Conservation (phyloP, 768 basidiomycete genomes). For the Hericium coralloides region DNA sequence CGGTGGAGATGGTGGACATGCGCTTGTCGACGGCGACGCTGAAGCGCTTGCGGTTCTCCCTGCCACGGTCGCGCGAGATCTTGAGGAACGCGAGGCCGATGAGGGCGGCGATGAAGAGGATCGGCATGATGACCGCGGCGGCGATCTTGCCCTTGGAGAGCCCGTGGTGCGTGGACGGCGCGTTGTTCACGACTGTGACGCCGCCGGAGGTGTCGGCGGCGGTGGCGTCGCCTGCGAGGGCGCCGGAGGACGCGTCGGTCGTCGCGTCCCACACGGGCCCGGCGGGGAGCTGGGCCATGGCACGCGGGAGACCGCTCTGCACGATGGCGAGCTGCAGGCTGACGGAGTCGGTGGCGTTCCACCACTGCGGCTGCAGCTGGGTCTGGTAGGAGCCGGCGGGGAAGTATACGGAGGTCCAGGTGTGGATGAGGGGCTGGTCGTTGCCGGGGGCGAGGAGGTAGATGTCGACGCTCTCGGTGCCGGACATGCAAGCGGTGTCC, state of each 20-base stretch:
- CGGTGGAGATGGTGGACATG: conserved; percentile 72
- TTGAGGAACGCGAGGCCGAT: conserved; percentile 42
- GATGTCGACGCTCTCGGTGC: conserved; percentile 48
- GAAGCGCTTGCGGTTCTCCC: conserved; percentile 49
- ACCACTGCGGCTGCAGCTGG: conserved; percentile 56
- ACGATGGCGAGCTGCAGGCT: conserved; percentile 56
- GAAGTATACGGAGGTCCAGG: conserved; percentile 47
- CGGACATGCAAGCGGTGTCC: conserved; percentile 49
- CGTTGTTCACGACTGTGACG: conserved; percentile 28
- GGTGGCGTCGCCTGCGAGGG: conserved; percentile 31
- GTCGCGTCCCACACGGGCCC: conserved; percentile 67
- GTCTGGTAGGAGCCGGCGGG: conserved; percentile 40
- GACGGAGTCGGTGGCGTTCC: conserved; percentile 45
- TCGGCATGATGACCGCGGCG: conserved; percentile 52
- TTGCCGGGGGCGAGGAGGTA: conserved; percentile 50
- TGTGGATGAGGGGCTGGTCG: conserved; percentile 36
- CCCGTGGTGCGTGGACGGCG: conserved; percentile 21
- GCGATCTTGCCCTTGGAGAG: conserved; percentile 51
- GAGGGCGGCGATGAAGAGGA: conserved; percentile 43
- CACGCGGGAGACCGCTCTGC: conserved; percentile 36
- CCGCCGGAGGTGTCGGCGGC: conserved; percentile 28
- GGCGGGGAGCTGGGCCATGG: conserved; percentile 45
- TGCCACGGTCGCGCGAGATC: conserved; percentile 38
- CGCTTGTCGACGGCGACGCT: conserved; percentile 66
- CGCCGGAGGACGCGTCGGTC: conserved; percentile 36